These are phyloP conservation scores for Blepharisma japonicum DNA, from an alignment of 73 alveolate species.

Conservation along the genomic window DNA sequence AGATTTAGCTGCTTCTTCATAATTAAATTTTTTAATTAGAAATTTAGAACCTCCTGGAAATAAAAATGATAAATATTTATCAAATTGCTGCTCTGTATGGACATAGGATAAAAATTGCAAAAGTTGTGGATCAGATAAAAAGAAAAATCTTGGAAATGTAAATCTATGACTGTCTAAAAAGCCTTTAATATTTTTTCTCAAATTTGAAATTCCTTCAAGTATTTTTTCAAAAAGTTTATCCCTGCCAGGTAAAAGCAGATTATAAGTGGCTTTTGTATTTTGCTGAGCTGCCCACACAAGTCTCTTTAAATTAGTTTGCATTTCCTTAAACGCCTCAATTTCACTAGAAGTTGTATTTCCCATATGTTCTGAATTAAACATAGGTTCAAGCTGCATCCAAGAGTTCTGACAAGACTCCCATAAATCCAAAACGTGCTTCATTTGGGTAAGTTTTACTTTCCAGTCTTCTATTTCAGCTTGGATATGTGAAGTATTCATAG, in stretches of 20 bases:
- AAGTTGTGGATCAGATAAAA: conserved; percentile 59
- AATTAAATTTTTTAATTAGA: conserved; percentile 38
- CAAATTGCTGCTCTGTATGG: conserved; percentile 46
- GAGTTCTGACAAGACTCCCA: conserved; percentile 62
- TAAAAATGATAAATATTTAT: conserved; percentile 36
- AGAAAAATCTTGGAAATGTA: conserved; percentile 61
- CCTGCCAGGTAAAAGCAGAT: conserved; percentile 48
- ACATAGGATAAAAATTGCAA: conserved; percentile 47
- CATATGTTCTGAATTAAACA: conserved; percentile 40
- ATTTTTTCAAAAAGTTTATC: conserved; percentile 42
- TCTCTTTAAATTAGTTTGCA: conserved; percentile 38
- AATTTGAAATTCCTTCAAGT: neutral
- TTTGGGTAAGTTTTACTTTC: conserved; percentile 50
- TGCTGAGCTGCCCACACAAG: conserved; percentile 55
- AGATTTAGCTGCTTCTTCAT: neutral
- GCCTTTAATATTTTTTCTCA: conserved; percentile 44
- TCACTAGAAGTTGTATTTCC: conserved; percentile 37
- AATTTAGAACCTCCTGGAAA: conserved; percentile 64
- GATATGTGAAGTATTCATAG: conserved; percentile 53
- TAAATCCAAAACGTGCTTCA: conserved; percentile 57
- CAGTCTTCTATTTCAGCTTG: conserved; percentile 57
- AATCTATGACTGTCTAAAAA: conserved; percentile 51
- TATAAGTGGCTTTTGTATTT: conserved; percentile 61
- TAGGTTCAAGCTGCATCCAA: conserved; percentile 70
- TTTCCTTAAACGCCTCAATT: conserved; percentile 34